These are phyloP conservation scores for Eutreptiella sp. DNA, from an alignment of 208 protist species.

Conservation along the genomic window DNA sequence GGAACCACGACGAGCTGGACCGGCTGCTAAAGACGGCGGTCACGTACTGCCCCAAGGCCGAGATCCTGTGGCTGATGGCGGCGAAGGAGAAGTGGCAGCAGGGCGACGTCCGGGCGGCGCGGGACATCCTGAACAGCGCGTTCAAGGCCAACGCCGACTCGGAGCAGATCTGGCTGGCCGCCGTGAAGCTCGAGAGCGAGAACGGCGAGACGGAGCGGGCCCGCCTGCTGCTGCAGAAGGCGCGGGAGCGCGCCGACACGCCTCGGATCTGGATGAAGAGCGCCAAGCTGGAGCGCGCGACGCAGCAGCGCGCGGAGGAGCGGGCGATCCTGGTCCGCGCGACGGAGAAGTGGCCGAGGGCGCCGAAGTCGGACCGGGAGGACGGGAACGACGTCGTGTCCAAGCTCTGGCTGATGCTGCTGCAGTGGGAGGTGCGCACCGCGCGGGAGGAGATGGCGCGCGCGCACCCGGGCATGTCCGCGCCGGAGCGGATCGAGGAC, in stretches of 20 bases:
- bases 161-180: slow-evolving; percentile 84
- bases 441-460: background rate
- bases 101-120: slow-evolving; percentile 43
- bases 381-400: too few relatives aligned
- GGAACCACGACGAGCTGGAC: slow-evolving; percentile 16
- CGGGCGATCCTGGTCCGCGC: slow-evolving; percentile 38
- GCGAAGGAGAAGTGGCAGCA: slow-evolving; percentile 74
- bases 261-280: slow-evolving; percentile 77
- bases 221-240: slow-evolving; percentile 49
- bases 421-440: slow-evolving; percentile 35
- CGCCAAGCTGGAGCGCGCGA: slow-evolving; percentile 60
- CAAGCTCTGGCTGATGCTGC: slow-evolving; percentile 67
- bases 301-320: slow-evolving; percentile 30
- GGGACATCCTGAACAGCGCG: slow-evolving; percentile 52
- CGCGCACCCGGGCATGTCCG: too few relatives aligned
- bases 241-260: slow-evolving; percentile 41
- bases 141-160: slow-evolving; percentile 49
- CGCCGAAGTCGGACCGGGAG: background rate
- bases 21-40: slow-evolving; percentile 54
- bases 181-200: slow-evolving; percentile 79
- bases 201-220: slow-evolving; percentile 58
- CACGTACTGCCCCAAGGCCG: slow-evolving; percentile 56
- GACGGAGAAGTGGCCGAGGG: slow-evolving; percentile 44
- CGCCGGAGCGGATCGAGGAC: background rate
- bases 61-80: slow-evolving; percentile 79